These are phyloP conservation scores for Suhomyces atakaporum DNA, from an alignment of 1,139 yeast genomes.

Conservation along the genomic window DNA sequence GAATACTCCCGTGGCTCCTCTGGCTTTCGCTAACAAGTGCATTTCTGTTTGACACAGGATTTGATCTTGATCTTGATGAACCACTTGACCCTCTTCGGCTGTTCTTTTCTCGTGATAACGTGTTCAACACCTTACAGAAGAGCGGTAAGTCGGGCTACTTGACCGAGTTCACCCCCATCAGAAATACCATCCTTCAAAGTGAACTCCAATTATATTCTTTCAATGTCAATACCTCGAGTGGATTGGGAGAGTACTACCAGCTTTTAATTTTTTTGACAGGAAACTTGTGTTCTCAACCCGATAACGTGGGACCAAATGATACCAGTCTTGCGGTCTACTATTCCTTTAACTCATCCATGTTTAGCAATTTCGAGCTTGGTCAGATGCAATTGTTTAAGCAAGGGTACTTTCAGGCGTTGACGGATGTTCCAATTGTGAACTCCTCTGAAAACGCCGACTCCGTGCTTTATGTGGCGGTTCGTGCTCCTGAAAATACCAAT, in stretches of 20 bases:
- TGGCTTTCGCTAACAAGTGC: slow-evolving; percentile 2
- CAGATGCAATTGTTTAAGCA: slow-evolving; percentile 35
- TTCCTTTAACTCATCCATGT: slow-evolving; percentile 48
- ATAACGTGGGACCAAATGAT: slow-evolving; percentile 25
- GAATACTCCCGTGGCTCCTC: slow-evolving; percentile 6
- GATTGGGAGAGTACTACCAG: slow-evolving; percentile 52
- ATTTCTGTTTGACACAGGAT: slow-evolving; percentile 9
- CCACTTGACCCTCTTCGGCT: slow-evolving; percentile 1
- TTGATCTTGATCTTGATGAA: slow-evolving; percentile 6
- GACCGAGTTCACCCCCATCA: slow-evolving; percentile 48
- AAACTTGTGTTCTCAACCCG: slow-evolving; percentile 56
- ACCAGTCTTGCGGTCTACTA: slow-evolving; percentile 51
- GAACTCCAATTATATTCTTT: slow-evolving; percentile 48
- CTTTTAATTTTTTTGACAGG: slow-evolving; percentile 61
- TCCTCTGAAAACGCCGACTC: slow-evolving; percentile 17
- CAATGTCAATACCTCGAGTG: slow-evolving; percentile 46
- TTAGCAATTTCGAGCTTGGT: slow-evolving; percentile 31
- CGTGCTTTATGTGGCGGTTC: slow-evolving; percentile 50
- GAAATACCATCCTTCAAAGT: slow-evolving; percentile 39
- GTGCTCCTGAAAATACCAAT: slow-evolving; percentile 46
- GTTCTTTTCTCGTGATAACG: not conserved
- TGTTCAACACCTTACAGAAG: not conserved
- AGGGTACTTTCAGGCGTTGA: slow-evolving; percentile 61
- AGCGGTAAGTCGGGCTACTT: slow-evolving; percentile 28
- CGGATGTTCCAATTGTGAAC: slow-evolving; percentile 36